Conservation (phyloP, 192 early-diverging fungal species). For the Diversispora epigaea region DNA sequence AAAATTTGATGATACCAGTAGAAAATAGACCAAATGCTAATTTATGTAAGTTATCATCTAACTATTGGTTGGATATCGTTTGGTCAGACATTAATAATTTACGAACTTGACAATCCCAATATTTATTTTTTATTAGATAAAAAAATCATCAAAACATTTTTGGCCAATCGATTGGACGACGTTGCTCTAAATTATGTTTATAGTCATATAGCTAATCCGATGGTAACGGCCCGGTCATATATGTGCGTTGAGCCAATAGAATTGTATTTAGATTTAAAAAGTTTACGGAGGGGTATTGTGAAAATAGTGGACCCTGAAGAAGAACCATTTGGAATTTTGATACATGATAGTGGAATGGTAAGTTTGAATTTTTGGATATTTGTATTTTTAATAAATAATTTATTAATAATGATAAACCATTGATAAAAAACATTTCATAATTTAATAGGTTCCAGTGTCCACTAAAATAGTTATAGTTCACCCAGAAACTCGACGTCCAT, state of each 20-base stretch:
- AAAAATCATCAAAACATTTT: conserved; percentile 59
- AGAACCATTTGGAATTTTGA: conserved; percentile 50
- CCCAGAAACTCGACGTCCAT: conserved; percentile 67
- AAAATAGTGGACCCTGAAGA: conserved; percentile 54
- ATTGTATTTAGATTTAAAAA: conserved; percentile 62
- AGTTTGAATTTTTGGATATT: neutral
- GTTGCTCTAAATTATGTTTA: conserved; percentile 72
- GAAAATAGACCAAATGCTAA: conserved; percentile 50
- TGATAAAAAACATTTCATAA: neutral
- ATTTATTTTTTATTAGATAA: conserved; percentile 39
- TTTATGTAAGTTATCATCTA: conserved; percentile 36
- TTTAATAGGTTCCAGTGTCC: conserved; percentile 61
- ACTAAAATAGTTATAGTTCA: conserved; percentile 85
- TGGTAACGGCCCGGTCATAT: conserved; percentile 78
- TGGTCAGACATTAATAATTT: too few species aligned
- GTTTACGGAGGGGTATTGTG: conserved; percentile 67
- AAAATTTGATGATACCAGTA: conserved; percentile 63
- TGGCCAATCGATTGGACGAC: conserved; percentile 63
- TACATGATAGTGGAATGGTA: conserved; percentile 73
- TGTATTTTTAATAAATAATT: neutral
- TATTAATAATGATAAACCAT: neutral
- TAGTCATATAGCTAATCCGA: conserved; percentile 74
- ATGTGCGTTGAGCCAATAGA: conserved; percentile 70
- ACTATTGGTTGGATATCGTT: too few species aligned
- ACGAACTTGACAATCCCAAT: neutral